Evolutionary conservation across 352 stramenopile genomes (phyloP).

Genomic region (Phytophthora melonis): DNA sequence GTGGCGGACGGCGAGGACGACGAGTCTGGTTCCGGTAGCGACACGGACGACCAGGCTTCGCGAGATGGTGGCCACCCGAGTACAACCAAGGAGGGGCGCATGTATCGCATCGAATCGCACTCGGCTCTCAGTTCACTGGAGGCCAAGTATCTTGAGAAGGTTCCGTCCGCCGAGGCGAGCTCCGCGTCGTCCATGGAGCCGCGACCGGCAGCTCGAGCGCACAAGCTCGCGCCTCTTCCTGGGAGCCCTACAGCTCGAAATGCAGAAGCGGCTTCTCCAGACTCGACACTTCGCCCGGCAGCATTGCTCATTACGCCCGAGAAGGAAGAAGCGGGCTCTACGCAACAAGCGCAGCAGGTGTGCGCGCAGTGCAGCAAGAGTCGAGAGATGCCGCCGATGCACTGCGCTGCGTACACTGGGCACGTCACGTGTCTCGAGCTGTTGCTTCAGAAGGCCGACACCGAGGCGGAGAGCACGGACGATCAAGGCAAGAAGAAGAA

Average conservation of each 20-base stretch:
- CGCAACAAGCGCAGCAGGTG: slow-evolving; percentile 11
- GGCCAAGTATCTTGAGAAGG: slow-evolving; percentile 44
- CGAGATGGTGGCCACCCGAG: background rate
- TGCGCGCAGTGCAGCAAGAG: slow-evolving; percentile 53
- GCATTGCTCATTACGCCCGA: slow-evolving; percentile 18
- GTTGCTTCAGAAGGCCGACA: slow-evolving; percentile 28
- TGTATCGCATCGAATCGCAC: slow-evolving; percentile 78
- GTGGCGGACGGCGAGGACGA: slow-evolving; percentile 65
- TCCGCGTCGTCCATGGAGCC: slow-evolving; percentile 5
- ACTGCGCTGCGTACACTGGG: slow-evolving; percentile 66
- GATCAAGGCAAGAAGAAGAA: slow-evolving; percentile 22
- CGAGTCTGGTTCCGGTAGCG: slow-evolving; percentile 45
- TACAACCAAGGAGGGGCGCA: slow-evolving; percentile 20
- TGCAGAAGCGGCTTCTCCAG: slow-evolving; percentile 9
- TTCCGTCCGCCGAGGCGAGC: slow-evolving; percentile 4
- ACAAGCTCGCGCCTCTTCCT: slow-evolving; percentile 38
- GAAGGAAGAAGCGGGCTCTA: slow-evolving; percentile 13
- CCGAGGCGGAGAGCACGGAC: background rate
- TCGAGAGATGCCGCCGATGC: slow-evolving; percentile 65
- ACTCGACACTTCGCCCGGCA: slow-evolving; percentile 8
- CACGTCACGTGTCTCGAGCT: slow-evolving; percentile 54
- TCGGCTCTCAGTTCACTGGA: slow-evolving; percentile 68
- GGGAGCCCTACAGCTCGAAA: slow-evolving; percentile 24
- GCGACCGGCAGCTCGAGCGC: slow-evolving; percentile 23
- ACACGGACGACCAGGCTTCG: slow-evolving; percentile 25